These are phyloP conservation scores for Lentinus brumalis DNA, from an alignment of 768 basidiomycete genomes.

Conservation along the genomic window DNA sequence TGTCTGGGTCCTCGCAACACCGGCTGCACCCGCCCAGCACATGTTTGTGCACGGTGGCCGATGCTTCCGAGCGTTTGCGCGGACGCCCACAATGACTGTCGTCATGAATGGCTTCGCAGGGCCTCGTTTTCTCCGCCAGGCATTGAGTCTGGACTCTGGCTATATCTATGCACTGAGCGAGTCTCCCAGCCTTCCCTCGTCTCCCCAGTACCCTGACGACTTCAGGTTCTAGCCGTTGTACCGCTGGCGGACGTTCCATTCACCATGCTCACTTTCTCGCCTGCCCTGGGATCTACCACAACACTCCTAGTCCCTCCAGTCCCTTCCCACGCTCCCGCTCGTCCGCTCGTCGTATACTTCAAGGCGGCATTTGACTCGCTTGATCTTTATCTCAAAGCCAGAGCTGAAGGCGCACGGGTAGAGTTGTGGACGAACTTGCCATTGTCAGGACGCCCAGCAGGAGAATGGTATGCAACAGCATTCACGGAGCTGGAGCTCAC, in stretches of 20 bases:
- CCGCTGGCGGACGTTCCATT: constrained; percentile 13
- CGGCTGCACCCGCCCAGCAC: too few species aligned
- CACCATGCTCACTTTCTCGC: constrained; percentile 26
- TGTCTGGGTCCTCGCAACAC: too few species aligned
- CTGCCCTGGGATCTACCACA: constrained; percentile 25
- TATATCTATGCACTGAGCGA: not conserved
- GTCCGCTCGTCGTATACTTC: constrained; percentile 24
- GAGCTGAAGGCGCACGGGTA: constrained; percentile 23
- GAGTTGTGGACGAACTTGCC: constrained; percentile 36
- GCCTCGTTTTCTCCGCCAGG: constrained; percentile 19
- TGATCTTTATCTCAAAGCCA: constrained; percentile 23
- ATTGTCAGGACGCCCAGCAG: constrained; percentile 14
- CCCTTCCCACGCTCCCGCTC: constrained; percentile 2
- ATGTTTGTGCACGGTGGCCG: too few species aligned
- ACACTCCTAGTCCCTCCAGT: constrained; percentile 11
- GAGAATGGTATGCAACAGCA: constrained; percentile 29
- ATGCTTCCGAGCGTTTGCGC: not conserved
- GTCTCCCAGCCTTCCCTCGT: not conserved
- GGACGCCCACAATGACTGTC: not conserved
- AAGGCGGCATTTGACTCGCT: constrained; percentile 26
- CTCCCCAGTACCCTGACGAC: not conserved
- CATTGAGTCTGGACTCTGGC: not conserved
- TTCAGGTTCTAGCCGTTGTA: not conserved
- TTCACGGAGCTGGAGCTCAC: constrained; percentile 15
- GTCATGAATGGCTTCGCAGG: not conserved